Percentiles rank a stretch among this genome's conserved stretches.
phyloP scores from a whole-genome alignment of 2,329 filamentous ascomycete genomes.

The Penicillium sp. region DNA sequence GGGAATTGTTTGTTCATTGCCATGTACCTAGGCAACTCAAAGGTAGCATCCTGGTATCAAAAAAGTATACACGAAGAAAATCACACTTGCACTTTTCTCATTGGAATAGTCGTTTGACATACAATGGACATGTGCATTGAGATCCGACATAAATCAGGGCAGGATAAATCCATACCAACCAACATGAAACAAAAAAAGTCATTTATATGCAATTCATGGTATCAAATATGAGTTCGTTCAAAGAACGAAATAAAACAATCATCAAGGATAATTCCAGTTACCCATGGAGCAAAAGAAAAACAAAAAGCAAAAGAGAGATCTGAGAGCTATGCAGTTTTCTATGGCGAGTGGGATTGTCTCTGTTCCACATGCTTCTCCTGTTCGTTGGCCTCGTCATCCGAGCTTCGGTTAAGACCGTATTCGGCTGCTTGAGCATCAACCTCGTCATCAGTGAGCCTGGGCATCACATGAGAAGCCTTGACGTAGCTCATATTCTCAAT shows the following conservation, averaged over 20 bases:
- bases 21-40: too few species aligned
- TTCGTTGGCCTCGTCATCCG: slow-evolving; percentile 1
- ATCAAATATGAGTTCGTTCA: not conserved
- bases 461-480: slow-evolving; percentile 28
- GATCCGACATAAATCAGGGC: too few species aligned
- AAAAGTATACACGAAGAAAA: too few species aligned
- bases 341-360: not conserved
- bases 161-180: not conserved
- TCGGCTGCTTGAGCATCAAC: slow-evolving; percentile 31
- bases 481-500: slow-evolving; percentile 41
- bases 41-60: too few species aligned
- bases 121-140: too few species aligned
- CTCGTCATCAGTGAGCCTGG: slow-evolving; percentile 32
- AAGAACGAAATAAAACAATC: not conserved
- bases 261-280: not conserved
- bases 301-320: not conserved
- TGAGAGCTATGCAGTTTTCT: not conserved
- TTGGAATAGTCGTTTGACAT: not conserved
- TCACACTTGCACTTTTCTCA: too few species aligned
- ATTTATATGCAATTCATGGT: not conserved
- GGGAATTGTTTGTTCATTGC: too few species aligned
- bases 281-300: not conserved
- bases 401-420: slow-evolving; percentile 19
- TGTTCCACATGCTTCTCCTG: slow-evolving; percentile 9
- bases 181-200: not conserved